These are phyloP conservation scores for Hypoxylon perforatum DNA, from an alignment of 495 filamentous ascomycete genomes.

Conservation along the genomic window DNA sequence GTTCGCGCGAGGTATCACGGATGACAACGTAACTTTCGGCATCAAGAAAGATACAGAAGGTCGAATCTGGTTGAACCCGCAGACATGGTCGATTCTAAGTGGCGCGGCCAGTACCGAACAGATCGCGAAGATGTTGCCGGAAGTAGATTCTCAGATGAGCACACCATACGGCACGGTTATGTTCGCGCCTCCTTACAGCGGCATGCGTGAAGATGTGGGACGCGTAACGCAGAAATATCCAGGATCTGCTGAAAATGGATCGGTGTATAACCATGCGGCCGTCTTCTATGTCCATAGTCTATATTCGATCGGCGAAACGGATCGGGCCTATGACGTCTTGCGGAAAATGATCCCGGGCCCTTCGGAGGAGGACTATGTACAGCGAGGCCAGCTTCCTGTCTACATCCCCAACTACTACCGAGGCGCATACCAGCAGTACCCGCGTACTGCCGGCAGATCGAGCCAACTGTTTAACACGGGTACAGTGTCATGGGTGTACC, in stretches of 20 bases:
- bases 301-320: slow-evolving; percentile 60
- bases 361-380: slow-evolving; percentile 59
- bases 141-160: slow-evolving; percentile 61
- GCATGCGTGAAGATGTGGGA: slow-evolving; percentile 68
- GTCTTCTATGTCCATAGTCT: slow-evolving; percentile 64
- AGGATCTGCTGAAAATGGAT: slow-evolving; percentile 66
- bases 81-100: slow-evolving; percentile 64
- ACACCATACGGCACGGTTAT: slow-evolving; percentile 65
- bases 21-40: slow-evolving; percentile 64
- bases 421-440: slow-evolving; percentile 60
- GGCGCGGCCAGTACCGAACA: slow-evolving; percentile 59
- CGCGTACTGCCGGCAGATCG: slow-evolving; percentile 64
- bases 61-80: slow-evolving; percentile 68
- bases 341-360: slow-evolving; percentile 66
- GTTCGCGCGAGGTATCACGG: slow-evolving; percentile 68
- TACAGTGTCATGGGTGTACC: slow-evolving; percentile 66
- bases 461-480: slow-evolving; percentile 69
- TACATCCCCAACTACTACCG: slow-evolving; percentile 70
- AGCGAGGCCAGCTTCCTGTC: slow-evolving; percentile 65
- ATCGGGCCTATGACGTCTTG: slow-evolving; percentile 61
- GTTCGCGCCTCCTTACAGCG: slow-evolving; percentile 64
- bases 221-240: slow-evolving; percentile 68
- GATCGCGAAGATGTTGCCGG: slow-evolving; percentile 56
- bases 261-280: slow-evolving; percentile 67
- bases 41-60: slow-evolving; percentile 61